Base-by-base conservation (phyloP, 805 yeast genomes). In the Saturnispora dispora region DNA sequence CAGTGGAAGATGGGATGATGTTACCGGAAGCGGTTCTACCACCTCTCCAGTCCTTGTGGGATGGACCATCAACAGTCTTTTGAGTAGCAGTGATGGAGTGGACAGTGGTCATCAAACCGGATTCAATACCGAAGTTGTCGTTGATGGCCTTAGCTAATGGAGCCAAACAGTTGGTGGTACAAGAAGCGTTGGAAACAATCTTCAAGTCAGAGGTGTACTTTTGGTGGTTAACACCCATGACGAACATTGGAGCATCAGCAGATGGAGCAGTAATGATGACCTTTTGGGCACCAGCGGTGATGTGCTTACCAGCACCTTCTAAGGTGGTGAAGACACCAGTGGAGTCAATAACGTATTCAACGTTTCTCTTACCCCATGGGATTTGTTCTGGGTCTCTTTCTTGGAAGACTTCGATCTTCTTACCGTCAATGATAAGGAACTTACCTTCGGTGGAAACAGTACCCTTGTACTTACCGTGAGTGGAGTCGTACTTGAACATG, bases 21-120 rank as follows among this genome's bases (percentile, higher is more conserved):
- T 88, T 88, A 69, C 90, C 95, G 57, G 91, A 84, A 69, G 96
- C 96, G 63, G 96, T 85, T 78, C 96, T 85, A 72, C 96, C 96
- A 71, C 96, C 96, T 82, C 96, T 85, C 96, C 96, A 88, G 80
- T 88, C 96, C 81, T 88, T 88, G 81, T 83, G 88, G 71, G 96
- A 87, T 65, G 96, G 95, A 75, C 96, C 96, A 72, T 88, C 96
- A 60, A 88, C 96, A 57, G 95, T 85, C 83, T 88, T 88, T 76
- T 88, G 96, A 65, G 96, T 85, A 63, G 96, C 96, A 61, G 96
- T 88, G 75, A 87, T 85, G 69, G 96, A 86, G 82, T 88, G 96
- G 60, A 88, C 90, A 58, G 96, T 88, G 74, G 96, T 88, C 96
- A 88, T 88, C 68, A 88, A 79, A 74, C 95, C 96, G 73, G 87